These are phyloP conservation scores for Tetraselmis chui DNA, from an alignment of 139 green algal species.

Conservation along the genomic window DNA sequence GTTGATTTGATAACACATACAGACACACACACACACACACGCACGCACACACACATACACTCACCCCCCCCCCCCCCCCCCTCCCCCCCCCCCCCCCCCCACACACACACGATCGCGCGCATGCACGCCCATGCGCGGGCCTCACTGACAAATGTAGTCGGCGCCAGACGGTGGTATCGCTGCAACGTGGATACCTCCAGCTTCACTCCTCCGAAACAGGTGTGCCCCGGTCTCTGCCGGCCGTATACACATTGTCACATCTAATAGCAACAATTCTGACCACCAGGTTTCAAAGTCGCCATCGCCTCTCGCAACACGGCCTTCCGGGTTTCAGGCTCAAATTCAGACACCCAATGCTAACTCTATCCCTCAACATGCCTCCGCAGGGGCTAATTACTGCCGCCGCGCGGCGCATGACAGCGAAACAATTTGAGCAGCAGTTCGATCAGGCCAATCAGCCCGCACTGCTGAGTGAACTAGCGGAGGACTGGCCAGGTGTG, in stretches of 20 bases:
- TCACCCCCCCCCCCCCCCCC: background rate
- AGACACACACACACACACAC: too few species aligned
- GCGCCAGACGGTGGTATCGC: background rate
- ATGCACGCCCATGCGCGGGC: too few species aligned
- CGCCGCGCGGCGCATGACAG: background rate
- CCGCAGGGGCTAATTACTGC: background rate
- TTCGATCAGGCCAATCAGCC: background rate
- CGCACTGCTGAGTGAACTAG: background rate
- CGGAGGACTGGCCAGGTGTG: background rate
- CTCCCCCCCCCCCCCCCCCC: background rate
- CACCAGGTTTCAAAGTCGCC: too few species aligned
- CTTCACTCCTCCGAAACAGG: background rate
- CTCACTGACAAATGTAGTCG: background rate
- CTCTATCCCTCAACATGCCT: too few species aligned
- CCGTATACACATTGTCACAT: too few species aligned
- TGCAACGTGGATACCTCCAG: background rate
- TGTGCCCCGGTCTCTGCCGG: background rate
- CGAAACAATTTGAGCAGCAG: background rate
- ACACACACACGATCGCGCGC: too few species aligned
- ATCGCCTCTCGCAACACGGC: too few species aligned
- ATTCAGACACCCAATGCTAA: too few species aligned
- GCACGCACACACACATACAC: too few species aligned
- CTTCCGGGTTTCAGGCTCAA: too few species aligned
- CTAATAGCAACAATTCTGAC: too few species aligned
- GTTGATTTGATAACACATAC: too few species aligned